Conservation (phyloP, 2,329 filamentous ascomycete genomes). For the Lecanoromycetidae sp. region DNA sequence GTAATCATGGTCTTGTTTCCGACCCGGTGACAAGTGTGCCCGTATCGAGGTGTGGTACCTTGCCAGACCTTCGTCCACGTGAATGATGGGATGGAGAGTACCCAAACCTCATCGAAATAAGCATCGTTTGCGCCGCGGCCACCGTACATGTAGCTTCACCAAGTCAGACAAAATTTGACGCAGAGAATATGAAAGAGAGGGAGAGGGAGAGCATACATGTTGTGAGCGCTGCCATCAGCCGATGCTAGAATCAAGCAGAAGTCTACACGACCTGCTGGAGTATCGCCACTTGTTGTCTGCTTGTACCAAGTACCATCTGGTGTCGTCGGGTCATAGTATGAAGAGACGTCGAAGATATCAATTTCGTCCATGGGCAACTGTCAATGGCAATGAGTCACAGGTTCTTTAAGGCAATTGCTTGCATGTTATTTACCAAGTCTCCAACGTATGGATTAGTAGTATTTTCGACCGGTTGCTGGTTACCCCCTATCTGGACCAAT, state of each 20-base stretch:
- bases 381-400: constrained; percentile 6
- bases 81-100: constrained; percentile 37
- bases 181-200: neutral
- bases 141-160: constrained; percentile 32
- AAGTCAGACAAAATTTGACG: neutral
- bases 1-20: constrained; percentile 32
- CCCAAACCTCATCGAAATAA: constrained; percentile 33
- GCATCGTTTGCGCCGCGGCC: constrained; percentile 29
- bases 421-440: constrained; percentile 22
- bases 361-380: constrained; percentile 27
- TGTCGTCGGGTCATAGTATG: constrained; percentile 21
- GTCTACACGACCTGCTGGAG: constrained; percentile 33
- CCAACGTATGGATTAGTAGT: constrained; percentile 17
- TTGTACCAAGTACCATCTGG: constrained; percentile 30
- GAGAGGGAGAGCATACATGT: constrained; percentile 33
- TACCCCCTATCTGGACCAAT: constrained; percentile 30
- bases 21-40: constrained; percentile 32
- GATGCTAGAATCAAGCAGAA: constrained; percentile 33
- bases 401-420: constrained; percentile 3
- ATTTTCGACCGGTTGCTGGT: constrained; percentile 18
- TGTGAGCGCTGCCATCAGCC: constrained; percentile 37
- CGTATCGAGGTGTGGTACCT: constrained; percentile 28
- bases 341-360: constrained; percentile 32
- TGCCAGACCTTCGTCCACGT: constrained; percentile 32
- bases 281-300: constrained; percentile 31